Evolutionary conservation across 1,139 yeast genomes (phyloP).

Genomic region (Wickerhamiella infanticola): DNA sequence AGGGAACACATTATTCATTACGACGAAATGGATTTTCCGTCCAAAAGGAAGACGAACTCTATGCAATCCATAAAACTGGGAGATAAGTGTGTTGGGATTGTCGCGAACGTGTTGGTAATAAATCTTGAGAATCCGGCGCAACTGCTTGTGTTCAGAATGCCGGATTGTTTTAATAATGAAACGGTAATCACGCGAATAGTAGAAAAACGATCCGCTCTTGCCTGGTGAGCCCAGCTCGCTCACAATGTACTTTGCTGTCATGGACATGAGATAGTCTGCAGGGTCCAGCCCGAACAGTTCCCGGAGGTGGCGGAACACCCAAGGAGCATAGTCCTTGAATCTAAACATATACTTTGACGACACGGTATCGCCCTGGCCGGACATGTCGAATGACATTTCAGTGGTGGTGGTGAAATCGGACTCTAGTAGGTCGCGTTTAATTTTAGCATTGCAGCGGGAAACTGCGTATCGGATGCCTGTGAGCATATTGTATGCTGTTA

Average conservation of each 20-base stretch:
- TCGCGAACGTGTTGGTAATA: constrained; percentile 68
- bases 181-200: constrained; percentile 83
- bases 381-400: constrained; percentile 72
- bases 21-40: constrained; percentile 81
- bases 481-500: constrained; percentile 91
- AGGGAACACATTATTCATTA: constrained; percentile 95
- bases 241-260: constrained; percentile 83
- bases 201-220: constrained; percentile 90
- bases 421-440: constrained; percentile 55
- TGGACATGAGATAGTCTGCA: constrained; percentile 83
- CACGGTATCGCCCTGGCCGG: constrained; percentile 83
- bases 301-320: constrained; percentile 78
- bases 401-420: constrained; percentile 57
- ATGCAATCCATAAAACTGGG: constrained; percentile 92
- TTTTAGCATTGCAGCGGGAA: constrained; percentile 69
- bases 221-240: constrained; percentile 95
- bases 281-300: constrained; percentile 76
- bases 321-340: constrained; percentile 92
- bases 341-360: constrained; percentile 90
- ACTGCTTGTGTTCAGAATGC: constrained; percentile 77
- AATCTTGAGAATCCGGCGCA: constrained; percentile 56
- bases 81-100: constrained; percentile 76
- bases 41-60: constrained; percentile 79
- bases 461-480: constrained; percentile 95
- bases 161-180: constrained; percentile 94